phyloP scores from a whole-genome alignment of 1,139 yeast genomes.

The Diutina mesorugosa region DNA sequence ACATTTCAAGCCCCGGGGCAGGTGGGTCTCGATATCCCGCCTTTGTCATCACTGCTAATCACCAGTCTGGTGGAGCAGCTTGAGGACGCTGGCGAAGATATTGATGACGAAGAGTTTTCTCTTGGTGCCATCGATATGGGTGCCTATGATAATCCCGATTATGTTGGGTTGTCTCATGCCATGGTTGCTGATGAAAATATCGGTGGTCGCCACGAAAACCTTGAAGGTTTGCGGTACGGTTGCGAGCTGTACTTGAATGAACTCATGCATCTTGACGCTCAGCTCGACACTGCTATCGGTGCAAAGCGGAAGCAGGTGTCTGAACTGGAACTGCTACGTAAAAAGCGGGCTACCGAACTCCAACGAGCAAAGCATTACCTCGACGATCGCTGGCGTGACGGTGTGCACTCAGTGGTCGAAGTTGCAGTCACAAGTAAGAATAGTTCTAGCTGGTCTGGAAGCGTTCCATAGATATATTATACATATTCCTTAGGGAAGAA shows the following conservation, averaged over 20 bases:
- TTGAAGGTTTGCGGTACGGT: slow-evolving; percentile 9
- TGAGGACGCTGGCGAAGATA: background rate
- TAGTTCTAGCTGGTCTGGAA: background rate
- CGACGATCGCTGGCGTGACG: slow-evolving; percentile 25
- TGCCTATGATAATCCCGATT: slow-evolving; percentile 5
- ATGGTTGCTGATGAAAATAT: slow-evolving; percentile 18
- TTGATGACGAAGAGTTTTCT: background rate
- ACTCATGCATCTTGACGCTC: slow-evolving; percentile 10
- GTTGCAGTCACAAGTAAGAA: slow-evolving; percentile 11
- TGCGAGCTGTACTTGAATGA: slow-evolving; percentile 12
- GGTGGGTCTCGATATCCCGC: background rate
- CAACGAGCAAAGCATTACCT: slow-evolving; percentile 24
- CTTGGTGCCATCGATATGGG: background rate
- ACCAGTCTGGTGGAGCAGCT: background rate
- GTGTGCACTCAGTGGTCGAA: slow-evolving; percentile 24
- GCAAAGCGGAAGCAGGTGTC: slow-evolving; percentile 20
- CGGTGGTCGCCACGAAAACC: slow-evolving; percentile 12
- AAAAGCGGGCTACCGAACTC: slow-evolving; percentile 22
- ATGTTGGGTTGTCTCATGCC: slow-evolving; percentile 20
- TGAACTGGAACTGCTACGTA: slow-evolving; percentile 17
- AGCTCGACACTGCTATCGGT: slow-evolving; percentile 9
- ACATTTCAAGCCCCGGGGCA: background rate
- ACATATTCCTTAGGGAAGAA: background rate
- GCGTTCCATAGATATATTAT: background rate
- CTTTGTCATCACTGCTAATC: background rate